Evolutionary conservation across 805 yeast species (phyloP), one percentile per base, ranked within the genome.

Genomic region (Candida alai): DNA sequence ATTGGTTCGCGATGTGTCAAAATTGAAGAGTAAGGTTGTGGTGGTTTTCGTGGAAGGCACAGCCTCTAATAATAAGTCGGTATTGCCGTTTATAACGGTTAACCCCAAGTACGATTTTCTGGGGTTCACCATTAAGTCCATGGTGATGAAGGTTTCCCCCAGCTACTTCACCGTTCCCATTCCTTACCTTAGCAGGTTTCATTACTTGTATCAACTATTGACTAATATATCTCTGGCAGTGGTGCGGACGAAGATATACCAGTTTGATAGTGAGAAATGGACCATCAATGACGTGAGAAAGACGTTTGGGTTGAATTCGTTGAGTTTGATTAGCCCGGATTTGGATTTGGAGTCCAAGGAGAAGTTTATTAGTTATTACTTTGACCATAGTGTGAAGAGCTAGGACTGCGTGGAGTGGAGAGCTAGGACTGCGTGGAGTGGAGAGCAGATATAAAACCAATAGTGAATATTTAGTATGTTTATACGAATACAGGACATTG

Each of bases 11-110:
- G 57, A 54, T 24, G 36, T 60, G 15, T 28, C 45, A 1, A 43
- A 52, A 19, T 48, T 57, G 14, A 51, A 54, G 3, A 63, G 67
- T n/a, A 68, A 71, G 26, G 60, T 51, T 0, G 66, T 77, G 4
- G 79, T 71, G 34, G 45, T 83, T 15, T 76, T 87, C 38, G 68
- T 80, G 3, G 97, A 88, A 50, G 95, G 95, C 0, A 84, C 95
- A 0, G 70, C 95, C 0, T 77, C 95, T 0, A 90, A 89, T 52
- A 93, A 94, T 32, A 78, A 79, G 41, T 78, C 88, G 0, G 51
- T 89, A 1, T 65, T 89, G 41, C 77, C 86, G 3, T 73, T 84
- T 36, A 60, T 63, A 22, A 30, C 39, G 4, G 36, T 49, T 16
- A 28, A 37, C 15, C 13, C 39, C 10, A 40, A 34, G 13, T 48